A percentile compares a stretch with the other conserved stretches of the same genome.
Evolutionary conservation across 1,284 basidiomycete species (phyloP).

Genomic region (Ustilago nuda): DNA sequence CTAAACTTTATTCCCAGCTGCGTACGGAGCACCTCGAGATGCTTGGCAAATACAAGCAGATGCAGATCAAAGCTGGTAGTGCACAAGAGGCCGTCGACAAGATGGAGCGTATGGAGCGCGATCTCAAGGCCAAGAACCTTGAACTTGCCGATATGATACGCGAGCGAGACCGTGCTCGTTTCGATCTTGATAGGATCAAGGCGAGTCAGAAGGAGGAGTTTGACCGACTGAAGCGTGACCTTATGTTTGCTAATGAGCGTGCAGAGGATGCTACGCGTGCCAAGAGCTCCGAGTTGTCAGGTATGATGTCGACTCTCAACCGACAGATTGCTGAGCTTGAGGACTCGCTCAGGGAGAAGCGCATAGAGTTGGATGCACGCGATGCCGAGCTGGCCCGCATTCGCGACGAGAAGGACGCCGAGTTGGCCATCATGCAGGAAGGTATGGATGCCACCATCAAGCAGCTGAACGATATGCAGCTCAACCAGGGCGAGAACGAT

Average conservation of each 20-base stretch:
- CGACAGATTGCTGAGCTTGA: slow-evolving; percentile 95
- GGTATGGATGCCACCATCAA: slow-evolving; percentile 94
- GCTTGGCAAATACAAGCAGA: slow-evolving; percentile 94
- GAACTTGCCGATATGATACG: slow-evolving; percentile 99
- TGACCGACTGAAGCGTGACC: slow-evolving; percentile 90
- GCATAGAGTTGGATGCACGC: slow-evolving; percentile 78
- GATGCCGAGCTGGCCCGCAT: slow-evolving; percentile 81
- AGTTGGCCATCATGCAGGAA: slow-evolving; percentile 94
- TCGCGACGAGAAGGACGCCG: slow-evolving; percentile 95
- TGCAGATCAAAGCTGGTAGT: slow-evolving; percentile 97
- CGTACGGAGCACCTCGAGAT: slow-evolving; percentile 97
- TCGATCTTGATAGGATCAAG: slow-evolving; percentile 96
- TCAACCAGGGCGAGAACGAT: slow-evolving; percentile 85
- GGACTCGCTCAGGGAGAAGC: slow-evolving; percentile 84
- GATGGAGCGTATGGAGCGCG: slow-evolving; percentile 99
- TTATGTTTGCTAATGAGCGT: slow-evolving; percentile 96
- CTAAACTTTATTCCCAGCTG: slow-evolving; percentile 97
- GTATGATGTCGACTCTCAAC: slow-evolving; percentile 91
- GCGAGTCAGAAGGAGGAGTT: slow-evolving; percentile 91
- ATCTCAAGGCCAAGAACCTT: slow-evolving; percentile 96
- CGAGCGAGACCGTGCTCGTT: slow-evolving; percentile 93
- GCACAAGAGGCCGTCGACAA: slow-evolving; percentile 98
- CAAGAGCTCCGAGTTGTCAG: slow-evolving; percentile 91
- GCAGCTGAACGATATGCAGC: slow-evolving; percentile 85
- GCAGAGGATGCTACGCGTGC: slow-evolving; percentile 91